Evolutionary conservation across 352 stramenopile species (phyloP).

Genomic region (Globisporangium rhizosaccharum): DNA sequence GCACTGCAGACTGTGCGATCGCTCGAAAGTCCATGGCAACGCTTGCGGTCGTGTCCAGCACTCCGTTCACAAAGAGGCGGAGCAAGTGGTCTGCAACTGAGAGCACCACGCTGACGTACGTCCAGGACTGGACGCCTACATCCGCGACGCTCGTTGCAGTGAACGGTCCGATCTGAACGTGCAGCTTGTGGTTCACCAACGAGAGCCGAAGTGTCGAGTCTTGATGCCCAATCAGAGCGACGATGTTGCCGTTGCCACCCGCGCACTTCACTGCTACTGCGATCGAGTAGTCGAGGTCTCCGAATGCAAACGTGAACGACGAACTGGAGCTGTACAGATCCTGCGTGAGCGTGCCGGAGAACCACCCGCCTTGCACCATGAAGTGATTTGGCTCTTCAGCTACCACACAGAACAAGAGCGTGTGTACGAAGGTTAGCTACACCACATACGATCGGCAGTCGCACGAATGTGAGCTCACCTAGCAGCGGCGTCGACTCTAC

Average conservation of each 20-base stretch:
- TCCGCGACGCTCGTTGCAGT: not conserved
- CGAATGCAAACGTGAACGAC: constrained; percentile 29
- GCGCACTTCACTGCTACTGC: constrained; percentile 21
- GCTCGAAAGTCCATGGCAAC: constrained; percentile 1
- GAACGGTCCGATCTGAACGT: not conserved
- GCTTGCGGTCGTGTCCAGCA: constrained; percentile 1
- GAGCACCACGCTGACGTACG: constrained; percentile 6
- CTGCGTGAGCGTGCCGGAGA: constrained; percentile 2
- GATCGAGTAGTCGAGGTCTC: constrained; percentile 38
- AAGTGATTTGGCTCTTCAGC: constrained; percentile 2
- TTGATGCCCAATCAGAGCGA: not conserved
- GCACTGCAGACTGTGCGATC: constrained; percentile 8
- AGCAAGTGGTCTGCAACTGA: not conserved
- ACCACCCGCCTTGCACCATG: constrained; percentile 1
- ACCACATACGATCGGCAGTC: not conserved
- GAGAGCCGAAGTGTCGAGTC: not conserved
- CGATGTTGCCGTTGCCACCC: constrained; percentile 1
- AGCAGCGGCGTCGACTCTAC: constrained; percentile 3
- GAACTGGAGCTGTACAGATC: constrained; percentile 1
- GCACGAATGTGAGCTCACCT: not conserved
- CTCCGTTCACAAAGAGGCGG: constrained; percentile 1
- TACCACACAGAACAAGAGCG: not conserved
- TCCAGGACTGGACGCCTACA: constrained; percentile 4
- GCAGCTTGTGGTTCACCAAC: constrained; percentile 1
- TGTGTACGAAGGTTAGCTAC: not conserved